Percentiles rank a stretch among this genome's conserved stretches.
Conservation (phyloP, 2,329 filamentous ascomycete genomes). For the Exophiala spinifera region DNA sequence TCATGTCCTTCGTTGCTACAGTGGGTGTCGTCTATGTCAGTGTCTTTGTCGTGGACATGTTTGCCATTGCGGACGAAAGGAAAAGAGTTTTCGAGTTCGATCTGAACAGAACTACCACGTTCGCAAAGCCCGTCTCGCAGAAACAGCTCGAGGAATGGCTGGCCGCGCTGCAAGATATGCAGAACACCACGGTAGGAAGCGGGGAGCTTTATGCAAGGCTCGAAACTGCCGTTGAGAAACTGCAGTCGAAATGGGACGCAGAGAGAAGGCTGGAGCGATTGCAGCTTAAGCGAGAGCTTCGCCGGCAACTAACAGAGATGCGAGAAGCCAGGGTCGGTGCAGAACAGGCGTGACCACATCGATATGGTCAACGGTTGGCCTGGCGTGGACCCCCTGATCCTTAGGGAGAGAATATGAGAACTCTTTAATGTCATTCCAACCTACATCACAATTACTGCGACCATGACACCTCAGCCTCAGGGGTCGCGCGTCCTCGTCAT, state of each 20-base stretch:
- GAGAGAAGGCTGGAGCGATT: not conserved
- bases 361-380: too few species aligned
- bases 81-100: slow-evolving; percentile 7
- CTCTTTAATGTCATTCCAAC: too few species aligned
- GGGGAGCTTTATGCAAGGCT: not conserved
- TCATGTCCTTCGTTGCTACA: slow-evolving; percentile 11
- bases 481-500: not conserved
- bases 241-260: slow-evolving; percentile 4
- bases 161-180: slow-evolving; percentile 1
- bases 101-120: slow-evolving; percentile 1
- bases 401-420: too few species aligned
- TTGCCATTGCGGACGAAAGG: not conserved
- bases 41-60: not conserved
- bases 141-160: slow-evolving; percentile 6
- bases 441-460: too few species aligned
- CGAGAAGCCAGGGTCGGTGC: not conserved
- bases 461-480: too few species aligned
- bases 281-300: not conserved
- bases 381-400: too few species aligned
- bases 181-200: not conserved
- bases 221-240: not conserved
- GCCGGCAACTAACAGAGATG: not conserved
- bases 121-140: slow-evolving; percentile 7
- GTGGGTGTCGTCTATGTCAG: not conserved
- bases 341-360: not conserved